A percentile compares a stretch with the other conserved stretches of the same genome.
These are phyloP conservation scores for Nemania sp. DNA, from an alignment of 2,329 filamentous ascomycete genomes.

Conservation along the genomic window DNA sequence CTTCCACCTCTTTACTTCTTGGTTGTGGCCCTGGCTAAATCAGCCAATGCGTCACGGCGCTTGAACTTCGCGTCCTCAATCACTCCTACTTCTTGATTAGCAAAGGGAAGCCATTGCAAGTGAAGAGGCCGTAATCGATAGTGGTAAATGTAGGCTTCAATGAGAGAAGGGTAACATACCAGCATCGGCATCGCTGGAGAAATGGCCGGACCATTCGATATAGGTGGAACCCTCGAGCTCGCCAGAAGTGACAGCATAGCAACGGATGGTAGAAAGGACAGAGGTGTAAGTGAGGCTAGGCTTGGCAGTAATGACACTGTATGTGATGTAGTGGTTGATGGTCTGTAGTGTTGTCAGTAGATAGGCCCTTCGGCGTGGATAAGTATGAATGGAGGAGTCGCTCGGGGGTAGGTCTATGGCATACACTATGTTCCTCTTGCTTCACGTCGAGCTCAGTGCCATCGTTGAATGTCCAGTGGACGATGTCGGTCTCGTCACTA, in stretches of 20 bases:
- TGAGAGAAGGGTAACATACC: conserved; percentile 48
- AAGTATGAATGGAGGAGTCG: not conserved
- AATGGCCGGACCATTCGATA: conserved; percentile 70
- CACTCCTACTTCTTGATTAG: conserved; percentile 53
- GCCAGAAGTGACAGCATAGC: conserved; percentile 68
- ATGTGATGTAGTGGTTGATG: conserved; percentile 76
- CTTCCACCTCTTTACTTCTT: conserved; percentile 36
- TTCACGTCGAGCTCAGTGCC: conserved; percentile 70
- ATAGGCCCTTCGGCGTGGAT: not conserved
- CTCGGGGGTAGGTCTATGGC: conserved; percentile 32
- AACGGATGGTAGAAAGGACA: conserved; percentile 68
- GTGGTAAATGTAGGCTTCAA: not conserved
- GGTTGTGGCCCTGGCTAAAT: conserved; percentile 58
- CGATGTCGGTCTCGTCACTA: conserved; percentile 66
- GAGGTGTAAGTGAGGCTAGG: conserved; percentile 68
- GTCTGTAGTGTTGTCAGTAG: conserved; percentile 45
- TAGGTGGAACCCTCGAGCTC: conserved; percentile 66
- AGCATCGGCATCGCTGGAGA: conserved; percentile 71
- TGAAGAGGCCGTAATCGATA: not conserved
- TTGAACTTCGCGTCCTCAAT: conserved; percentile 78
- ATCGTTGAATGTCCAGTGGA: conserved; percentile 73
- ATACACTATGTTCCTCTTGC: conserved; percentile 74
- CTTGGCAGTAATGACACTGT: conserved; percentile 68
- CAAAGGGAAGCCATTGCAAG: not conserved
- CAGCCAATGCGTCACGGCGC: conserved; percentile 70